Percentiles rank a stretch among this genome's conserved stretches.
Conservation (phyloP, 1,139 yeast genomes). For the Candida tetrigidarum region DNA sequence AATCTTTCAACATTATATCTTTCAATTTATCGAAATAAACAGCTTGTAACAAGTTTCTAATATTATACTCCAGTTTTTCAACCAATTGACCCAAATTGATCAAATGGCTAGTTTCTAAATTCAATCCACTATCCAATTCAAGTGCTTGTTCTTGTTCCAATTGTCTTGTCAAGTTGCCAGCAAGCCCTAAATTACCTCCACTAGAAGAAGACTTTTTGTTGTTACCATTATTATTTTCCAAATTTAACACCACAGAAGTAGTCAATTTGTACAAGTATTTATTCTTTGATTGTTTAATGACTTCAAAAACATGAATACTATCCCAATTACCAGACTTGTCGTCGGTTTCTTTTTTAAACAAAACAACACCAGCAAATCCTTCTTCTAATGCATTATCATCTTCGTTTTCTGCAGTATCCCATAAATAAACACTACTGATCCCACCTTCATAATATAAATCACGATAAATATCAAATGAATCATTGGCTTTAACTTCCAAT, state of each 20-base stretch:
- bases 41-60: constrained; percentile 87
- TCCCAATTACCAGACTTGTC: constrained; percentile 77
- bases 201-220: constrained; percentile 20
- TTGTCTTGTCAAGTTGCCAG: constrained; percentile 89
- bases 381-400: constrained; percentile 33
- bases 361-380: constrained; percentile 88
- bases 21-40: constrained; percentile 95
- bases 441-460: constrained; percentile 94
- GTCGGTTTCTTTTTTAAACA: constrained; percentile 73
- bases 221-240: constrained; percentile 33
- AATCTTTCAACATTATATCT: constrained; percentile 72
- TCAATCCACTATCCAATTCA: constrained; percentile 40
- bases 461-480: constrained; percentile 89
- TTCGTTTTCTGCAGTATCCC: constrained; percentile 74
- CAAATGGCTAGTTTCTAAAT: constrained; percentile 67
- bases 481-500: constrained; percentile 82
- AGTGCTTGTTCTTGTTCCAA: constrained; percentile 52
- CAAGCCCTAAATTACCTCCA: constrained; percentile 49
- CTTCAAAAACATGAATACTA: constrained; percentile 90
- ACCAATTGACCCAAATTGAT: constrained; percentile 84
- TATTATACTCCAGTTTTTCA: constrained; percentile 87
- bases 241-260: constrained; percentile 83
- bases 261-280: constrained; percentile 75
- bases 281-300: constrained; percentile 48
- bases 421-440: constrained; percentile 84